phyloP scores from a whole-genome alignment of 192 early-diverging fungal species.

The Coemansia sp. region DNA sequence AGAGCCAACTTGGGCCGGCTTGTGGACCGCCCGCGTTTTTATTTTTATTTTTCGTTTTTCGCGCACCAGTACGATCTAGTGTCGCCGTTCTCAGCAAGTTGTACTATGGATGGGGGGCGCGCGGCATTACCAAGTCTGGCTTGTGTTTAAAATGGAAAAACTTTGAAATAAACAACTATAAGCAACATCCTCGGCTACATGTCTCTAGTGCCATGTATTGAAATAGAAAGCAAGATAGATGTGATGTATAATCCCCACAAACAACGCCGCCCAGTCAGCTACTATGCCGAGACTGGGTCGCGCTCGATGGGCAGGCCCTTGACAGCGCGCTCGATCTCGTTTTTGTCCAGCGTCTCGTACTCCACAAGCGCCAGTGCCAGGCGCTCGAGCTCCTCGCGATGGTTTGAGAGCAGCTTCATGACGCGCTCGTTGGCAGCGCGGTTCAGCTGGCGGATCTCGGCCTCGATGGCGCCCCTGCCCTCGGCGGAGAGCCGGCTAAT shows the following conservation, averaged over 20 bases:
- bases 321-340: constrained; percentile 77
- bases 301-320: constrained; percentile 58
- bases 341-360: constrained; percentile 88
- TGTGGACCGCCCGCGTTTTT: constrained; percentile 6
- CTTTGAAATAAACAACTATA: neutral
- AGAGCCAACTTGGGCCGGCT: neutral
- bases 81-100: neutral
- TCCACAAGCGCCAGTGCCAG: constrained; percentile 93
- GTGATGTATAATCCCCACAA: no score
- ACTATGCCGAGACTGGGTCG: constrained; percentile 15
- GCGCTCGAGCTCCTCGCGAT: constrained; percentile 87
- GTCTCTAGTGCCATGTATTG: neutral
- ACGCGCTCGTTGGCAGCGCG: constrained; percentile 75
- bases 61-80: neutral
- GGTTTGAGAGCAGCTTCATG: constrained; percentile 67
- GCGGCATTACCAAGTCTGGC: neutral
- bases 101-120: constrained; percentile 1
- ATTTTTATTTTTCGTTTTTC: neutral
- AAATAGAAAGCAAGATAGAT: neutral
- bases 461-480: constrained; percentile 84
- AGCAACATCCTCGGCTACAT: neutral
- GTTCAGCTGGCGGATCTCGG: constrained; percentile 79
- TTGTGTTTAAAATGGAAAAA: neutral
- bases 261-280: no score
- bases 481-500: constrained; percentile 68